These are phyloP conservation scores for Podila minutissima DNA, from an alignment of 192 early-diverging fungal genomes.

Conservation along the genomic window DNA sequence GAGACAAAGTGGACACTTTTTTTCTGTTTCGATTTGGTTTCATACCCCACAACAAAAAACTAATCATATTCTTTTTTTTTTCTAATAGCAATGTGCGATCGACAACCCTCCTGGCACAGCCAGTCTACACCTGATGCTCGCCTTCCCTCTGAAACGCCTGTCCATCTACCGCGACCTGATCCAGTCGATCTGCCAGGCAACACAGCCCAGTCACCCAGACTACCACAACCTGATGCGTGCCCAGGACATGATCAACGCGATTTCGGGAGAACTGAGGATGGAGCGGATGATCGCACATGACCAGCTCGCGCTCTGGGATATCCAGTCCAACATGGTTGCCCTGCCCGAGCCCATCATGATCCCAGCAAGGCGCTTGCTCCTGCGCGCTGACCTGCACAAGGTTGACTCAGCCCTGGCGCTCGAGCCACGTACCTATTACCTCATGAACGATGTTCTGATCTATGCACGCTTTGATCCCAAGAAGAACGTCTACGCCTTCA, in stretches of 20 bases:
- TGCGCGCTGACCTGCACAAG: constrained; percentile 44
- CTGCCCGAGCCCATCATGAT: constrained; percentile 46
- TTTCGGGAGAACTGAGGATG: constrained; percentile 17
- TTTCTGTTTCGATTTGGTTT: not conserved
- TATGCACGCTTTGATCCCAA: constrained; percentile 50
- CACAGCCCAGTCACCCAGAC: constrained; percentile 37
- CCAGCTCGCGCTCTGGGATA: constrained; percentile 38
- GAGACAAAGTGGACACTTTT: not conserved
- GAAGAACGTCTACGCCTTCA: constrained; percentile 40
- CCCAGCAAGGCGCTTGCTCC: constrained; percentile 28
- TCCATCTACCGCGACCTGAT: constrained; percentile 33
- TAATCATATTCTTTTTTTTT: not conserved
- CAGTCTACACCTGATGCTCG: constrained; percentile 41
- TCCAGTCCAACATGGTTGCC: constrained; percentile 34
- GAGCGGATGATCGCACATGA: constrained; percentile 31
- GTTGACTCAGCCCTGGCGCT: constrained; percentile 34
- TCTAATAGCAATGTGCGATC: constrained; percentile 22
- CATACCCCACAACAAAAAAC: not conserved
- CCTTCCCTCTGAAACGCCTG: constrained; percentile 32
- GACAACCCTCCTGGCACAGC: constrained; percentile 42
- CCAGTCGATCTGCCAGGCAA: constrained; percentile 27
- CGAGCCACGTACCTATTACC: constrained; percentile 37
- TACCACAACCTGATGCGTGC: constrained; percentile 37
- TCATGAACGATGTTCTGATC: constrained; percentile 46
- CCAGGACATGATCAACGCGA: constrained; percentile 13